Base-by-base conservation (phyloP, 805 yeast genomes). In the Starmerella apis region DNA sequence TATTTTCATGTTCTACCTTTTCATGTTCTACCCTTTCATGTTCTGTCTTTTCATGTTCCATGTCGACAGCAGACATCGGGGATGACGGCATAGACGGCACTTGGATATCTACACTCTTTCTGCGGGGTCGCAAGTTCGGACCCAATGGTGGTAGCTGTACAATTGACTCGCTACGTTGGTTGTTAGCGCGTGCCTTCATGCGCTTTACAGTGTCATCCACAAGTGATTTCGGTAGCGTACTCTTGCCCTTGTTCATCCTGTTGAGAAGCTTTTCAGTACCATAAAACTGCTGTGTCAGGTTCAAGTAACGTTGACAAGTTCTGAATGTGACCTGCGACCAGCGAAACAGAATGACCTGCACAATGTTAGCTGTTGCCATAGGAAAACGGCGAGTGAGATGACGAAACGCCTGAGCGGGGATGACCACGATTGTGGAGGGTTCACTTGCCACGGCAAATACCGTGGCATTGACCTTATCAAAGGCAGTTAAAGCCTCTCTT, bases 251-350 rank as follows among this genome's bases (percentile, higher is more conserved):
- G 41, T 39, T 32, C 33, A 16, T 9, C 16, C 4, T 35, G 38
- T 88, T 90, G 38, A 86, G 68, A 23, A 72, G 70, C 6, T 75
- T 66, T 61, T 90, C 98, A 16, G 90, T 80, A 49, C 81, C 78
- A 59, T 84, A 75, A 27, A 90, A 79, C 59, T 87, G 95, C 18
- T 75, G 70, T 0, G 96, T 86, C 20, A 90, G 67, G 0, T 95
- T 96, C 44, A 90, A 70, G 63, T 90, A 92, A 54, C 78, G 75
- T 63, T 88, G 92, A 9, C 92, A 85, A 0, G 96, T 85, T 61
- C 85, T 88, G 65, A 90, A 80, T 0, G 97, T 90, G 8, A 92
- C 96, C 57, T 94, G 77, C 63, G 86, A 86, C 47, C 92, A 72
- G 54, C 95, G 75, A 1, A 94, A 81, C 49, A 90, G 68, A 22